Base-by-base conservation (phyloP, 176 grass and related monocot genomes). In the Oropetium thomaeum region DNA sequence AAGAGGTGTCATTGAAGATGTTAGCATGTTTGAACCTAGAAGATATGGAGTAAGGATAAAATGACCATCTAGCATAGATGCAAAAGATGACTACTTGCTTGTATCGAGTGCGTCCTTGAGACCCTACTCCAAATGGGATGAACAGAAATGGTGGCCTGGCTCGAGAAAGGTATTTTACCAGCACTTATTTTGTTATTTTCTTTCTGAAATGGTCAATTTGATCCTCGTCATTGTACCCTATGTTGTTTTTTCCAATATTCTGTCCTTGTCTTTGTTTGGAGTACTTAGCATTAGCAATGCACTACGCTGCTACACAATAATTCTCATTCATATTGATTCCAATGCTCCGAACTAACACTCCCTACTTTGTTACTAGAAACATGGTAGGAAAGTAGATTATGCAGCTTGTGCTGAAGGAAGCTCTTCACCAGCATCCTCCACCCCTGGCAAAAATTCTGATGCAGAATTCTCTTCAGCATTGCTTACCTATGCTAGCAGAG, bases 51-150 rank as follows among this genome's bases (percentile, higher is more conserved):
- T 82, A 65, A 74, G 19, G 69, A 20, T 73, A 5, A 65, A 82
- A 57, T 13, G 15, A 7, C 69, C 65, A 41, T 10, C 31, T 14
- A 54, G 8, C 0, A 0, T 5, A 23, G 19, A 82, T 41, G 79
- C n/a, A n/a, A n/a, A 62, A 72, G 41, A 66, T 51, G 47, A 74
- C 58, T 81, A 72, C 70, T 55, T 71, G 37, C 33, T 81, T 81
- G 79, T 81, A 58, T 43, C 59, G 5, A 65, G 79, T 65, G 3
- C 26, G 0, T 65, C 38, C 17, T 39, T 73, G 19, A 81, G 79
- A 55, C 79, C 59, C 5, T 73, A 30, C 34, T 23, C 27, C 17
- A 33, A 65, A 73, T 40, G 45, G 59, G 69, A 65, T 16, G 9
- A 6, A 34, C 70, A 66, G 37, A 28, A 82, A 66, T 82, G 37